Base-by-base conservation (phyloP, 139 green algal genomes). In the Nannochloris sp. region DNA sequence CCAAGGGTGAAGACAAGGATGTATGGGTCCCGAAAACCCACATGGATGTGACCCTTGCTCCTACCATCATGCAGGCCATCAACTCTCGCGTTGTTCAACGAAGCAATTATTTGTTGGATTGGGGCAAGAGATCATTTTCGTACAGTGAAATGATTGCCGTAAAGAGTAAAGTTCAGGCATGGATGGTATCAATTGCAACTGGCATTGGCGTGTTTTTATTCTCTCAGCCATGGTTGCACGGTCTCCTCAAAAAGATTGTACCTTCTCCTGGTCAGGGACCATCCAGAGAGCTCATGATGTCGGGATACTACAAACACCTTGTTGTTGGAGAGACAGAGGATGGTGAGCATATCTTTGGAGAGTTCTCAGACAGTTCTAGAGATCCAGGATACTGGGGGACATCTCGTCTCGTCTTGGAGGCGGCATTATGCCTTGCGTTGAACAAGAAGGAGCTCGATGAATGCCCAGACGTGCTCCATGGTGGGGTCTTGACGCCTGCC, bases 51-150 rank as follows among this genome's bases (percentile, higher is more conserved):
- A 46, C 48, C 29, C 56, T 76, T 37, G 64, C 48, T 21, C 57
- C 64, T 34, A 72, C 72, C 46, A 46, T 76, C 12, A 76, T 76
- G 70, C 70, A 76, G 59, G 57, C 34, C 4, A 48, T 82, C 70
- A 90, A 88, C 64, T 75, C 76, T 23, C 76, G 80, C 15, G 67
- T 92, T 9, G 83, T 92, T 48, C 82, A 85, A 49, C 70, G 76
- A 31, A 79, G 54, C 61, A 80, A 82, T 59, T 76, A 73, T 3
- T 59, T 88, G 1, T 44, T 75, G 9, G 34, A 43, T 23, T 77
- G 64, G 25, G 24, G 56, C 40, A 36, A 44, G 4, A 19, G 12
- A 12, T 68, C 82, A 54, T 88, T 89, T 69, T 76, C 70, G 34
- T 87, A 85, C 58, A 59, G 50, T 5, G 85, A 91, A 69, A 63